Conservation (phyloP, 139 green algal genomes). For the Mesotaenium endlicherianum region DNA sequence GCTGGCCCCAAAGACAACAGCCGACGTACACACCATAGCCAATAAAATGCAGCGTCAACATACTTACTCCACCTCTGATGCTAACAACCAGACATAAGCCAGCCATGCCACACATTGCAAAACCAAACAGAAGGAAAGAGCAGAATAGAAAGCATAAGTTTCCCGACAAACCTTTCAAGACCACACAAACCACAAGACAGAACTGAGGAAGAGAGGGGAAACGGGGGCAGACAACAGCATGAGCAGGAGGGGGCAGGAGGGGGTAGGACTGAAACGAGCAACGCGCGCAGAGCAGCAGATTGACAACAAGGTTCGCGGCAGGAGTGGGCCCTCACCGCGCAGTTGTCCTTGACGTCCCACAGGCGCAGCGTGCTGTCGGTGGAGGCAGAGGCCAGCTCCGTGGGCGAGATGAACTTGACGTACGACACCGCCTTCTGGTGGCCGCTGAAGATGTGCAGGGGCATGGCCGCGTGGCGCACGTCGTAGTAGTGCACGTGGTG, state of each 20-base stretch:
- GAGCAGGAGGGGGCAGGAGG: not conserved
- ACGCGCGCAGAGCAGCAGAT: not conserved
- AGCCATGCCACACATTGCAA: not conserved
- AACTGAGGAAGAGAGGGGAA: not conserved
- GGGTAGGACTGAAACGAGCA: too few species aligned
- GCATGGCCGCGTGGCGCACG: constrained; percentile 53
- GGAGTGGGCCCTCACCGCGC: constrained; percentile 19
- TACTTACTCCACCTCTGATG: too few species aligned
- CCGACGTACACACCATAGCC: not conserved
- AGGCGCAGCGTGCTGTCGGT: constrained; percentile 77
- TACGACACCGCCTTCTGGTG: constrained; percentile 76
- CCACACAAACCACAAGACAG: too few species aligned
- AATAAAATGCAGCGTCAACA: too few species aligned
- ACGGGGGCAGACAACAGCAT: not conserved
- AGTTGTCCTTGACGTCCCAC: constrained; percentile 50
- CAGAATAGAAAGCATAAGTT: not conserved
- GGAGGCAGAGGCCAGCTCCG: constrained; percentile 77
- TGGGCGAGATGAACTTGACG: constrained; percentile 73
- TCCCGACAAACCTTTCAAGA: too few species aligned
- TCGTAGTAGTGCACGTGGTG: constrained; percentile 81
- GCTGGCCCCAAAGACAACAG: constrained; percentile 13
- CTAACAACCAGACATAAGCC: too few species aligned
- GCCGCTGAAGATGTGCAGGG: constrained; percentile 59
- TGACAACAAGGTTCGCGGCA: not conserved
- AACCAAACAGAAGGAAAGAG: not conserved